A percentile compares a stretch with the other conserved stretches of the same genome.
phyloP scores from a whole-genome alignment of 2,329 filamentous ascomycete species.

The Coccinonectria pachysandricola region DNA sequence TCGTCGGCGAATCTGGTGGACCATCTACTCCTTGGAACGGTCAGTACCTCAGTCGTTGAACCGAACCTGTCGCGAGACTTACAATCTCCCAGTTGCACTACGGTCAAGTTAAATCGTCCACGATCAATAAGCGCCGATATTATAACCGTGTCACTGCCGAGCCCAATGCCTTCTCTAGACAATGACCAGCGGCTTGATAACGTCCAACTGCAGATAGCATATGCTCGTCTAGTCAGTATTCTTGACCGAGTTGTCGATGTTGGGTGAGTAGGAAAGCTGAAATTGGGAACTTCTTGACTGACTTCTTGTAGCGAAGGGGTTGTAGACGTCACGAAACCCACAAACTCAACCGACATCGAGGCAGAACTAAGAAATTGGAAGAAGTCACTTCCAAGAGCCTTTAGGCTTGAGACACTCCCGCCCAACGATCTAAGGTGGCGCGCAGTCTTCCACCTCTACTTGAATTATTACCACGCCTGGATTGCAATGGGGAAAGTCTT shows the following conservation, averaged over 20 bases:
- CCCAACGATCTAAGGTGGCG: slow-evolving; percentile 20
- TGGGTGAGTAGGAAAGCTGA: slow-evolving; percentile 6
- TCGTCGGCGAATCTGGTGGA: slow-evolving; percentile 19
- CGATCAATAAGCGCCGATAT: slow-evolving; percentile 13
- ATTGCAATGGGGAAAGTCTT: slow-evolving; percentile 26
- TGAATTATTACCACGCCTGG: slow-evolving; percentile 28
- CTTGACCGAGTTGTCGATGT: slow-evolving; percentile 20
- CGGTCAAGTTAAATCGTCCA: slow-evolving; percentile 17
- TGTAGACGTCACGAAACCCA: slow-evolving; percentile 4
- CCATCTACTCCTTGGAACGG: slow-evolving; percentile 21
- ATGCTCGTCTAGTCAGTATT: slow-evolving; percentile 19
- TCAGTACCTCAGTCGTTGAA: slow-evolving; percentile 5
- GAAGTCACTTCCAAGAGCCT: slow-evolving; percentile 14
- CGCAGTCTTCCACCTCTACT: slow-evolving; percentile 24
- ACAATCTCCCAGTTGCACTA: slow-evolving; percentile 14
- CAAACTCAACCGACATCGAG: slow-evolving; percentile 6
- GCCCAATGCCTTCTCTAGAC: slow-evolving; percentile 8
- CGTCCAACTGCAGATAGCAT: slow-evolving; percentile 22
- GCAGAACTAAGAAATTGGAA: slow-evolving; percentile 23
- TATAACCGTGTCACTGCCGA: slow-evolving; percentile 14
- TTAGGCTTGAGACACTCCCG: slow-evolving; percentile 19
- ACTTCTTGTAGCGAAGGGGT: slow-evolving; percentile 1
- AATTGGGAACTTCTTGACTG: background rate
- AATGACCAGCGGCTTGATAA: slow-evolving; percentile 21
- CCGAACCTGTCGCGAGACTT: too few species aligned